Evolutionary conservation across 768 basidiomycete species (phyloP), one percentile per base, ranked within the genome.

Genomic region (Tricholoma bakamatsutake): DNA sequence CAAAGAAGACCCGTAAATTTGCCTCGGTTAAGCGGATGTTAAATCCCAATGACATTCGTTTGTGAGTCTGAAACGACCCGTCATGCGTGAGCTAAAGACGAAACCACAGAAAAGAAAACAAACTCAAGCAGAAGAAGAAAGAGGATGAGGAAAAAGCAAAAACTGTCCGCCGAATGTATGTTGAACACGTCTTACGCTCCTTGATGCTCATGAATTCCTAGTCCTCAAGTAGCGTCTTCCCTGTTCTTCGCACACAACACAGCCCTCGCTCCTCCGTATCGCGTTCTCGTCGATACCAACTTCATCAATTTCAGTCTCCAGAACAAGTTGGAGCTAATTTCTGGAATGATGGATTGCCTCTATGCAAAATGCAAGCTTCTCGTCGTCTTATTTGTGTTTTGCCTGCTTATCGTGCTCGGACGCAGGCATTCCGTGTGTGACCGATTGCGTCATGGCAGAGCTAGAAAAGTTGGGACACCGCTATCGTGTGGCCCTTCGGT

Each of bases 261-360:
- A 18, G 88, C 97, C 17, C 88, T 99, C 47, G 95, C 92, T 0
- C 97, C 97, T 0, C 97, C 97, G 3, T 99, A 98, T 68, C 85
- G 96, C 17, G 92, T 99, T 27, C 83, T 99, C 37, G 93, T 99
- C 57, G 97, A 99, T 71, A 99, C 97, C 67, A 99, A 99, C 69
- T 98, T 99, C 63, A 99, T 99, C 79, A 98, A 98, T 68, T 96
- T 98, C 69, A 92, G 88, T 61, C 79, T 99, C 49, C 97, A 99
- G 75, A 99, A 98, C 72, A 97, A 98, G 70, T 75, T 99, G 61
- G 97, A 99, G 69, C 80, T 98, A 53, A 78, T 98, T 18, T 85
- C 87, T 64, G 94, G 91, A n/a, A 98, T 99, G 97, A 98, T 99
- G 97, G 97, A 99, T 66, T 96, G 93, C 65, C 77, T 98, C 13